Evolutionary conservation across 805 yeast species (phyloP).

Genomic region (Schwanniomyces vanrijiae): DNA sequence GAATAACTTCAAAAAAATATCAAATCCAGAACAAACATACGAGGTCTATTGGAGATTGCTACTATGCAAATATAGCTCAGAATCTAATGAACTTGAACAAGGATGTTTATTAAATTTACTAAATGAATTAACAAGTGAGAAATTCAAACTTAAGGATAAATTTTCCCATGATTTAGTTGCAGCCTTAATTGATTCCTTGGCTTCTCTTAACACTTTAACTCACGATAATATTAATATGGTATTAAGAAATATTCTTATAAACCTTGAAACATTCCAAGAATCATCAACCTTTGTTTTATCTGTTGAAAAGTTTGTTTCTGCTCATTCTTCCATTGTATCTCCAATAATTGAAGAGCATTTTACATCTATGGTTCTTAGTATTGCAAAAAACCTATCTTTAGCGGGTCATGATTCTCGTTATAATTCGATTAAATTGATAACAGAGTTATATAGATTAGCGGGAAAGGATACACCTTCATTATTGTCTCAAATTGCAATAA

Average conservation of each 20-base stretch:
- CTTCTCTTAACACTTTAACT: conserved; percentile 17
- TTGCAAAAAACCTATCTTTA: conserved; percentile 37
- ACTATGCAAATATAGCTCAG: conserved; percentile 37
- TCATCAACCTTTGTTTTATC: conserved; percentile 42
- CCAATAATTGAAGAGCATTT: conserved; percentile 3
- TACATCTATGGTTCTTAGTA: conserved; percentile 10
- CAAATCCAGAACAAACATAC: conserved; percentile 16
- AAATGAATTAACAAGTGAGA: conserved; percentile 7
- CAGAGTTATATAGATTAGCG: conserved; percentile 21
- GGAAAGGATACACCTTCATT: conserved; percentile 33
- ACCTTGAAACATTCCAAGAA: conserved; percentile 23
- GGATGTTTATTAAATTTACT: conserved; percentile 17
- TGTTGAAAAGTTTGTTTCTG: conserved; percentile 24
- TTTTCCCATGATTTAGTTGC: conserved; percentile 46
- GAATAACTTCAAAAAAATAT: conserved; percentile 1
- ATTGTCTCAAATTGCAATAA: conserved; percentile 50
- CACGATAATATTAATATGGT: not conserved
- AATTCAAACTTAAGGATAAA: conserved; percentile 9
- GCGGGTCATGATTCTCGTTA: conserved; percentile 54
- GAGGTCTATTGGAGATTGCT: conserved; percentile 55
- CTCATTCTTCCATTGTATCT: not conserved
- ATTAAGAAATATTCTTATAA: conserved; percentile 1
- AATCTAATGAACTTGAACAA: conserved; percentile 18
- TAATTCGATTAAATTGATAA: conserved; percentile 50
- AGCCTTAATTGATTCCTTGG: conserved; percentile 31